These are phyloP conservation scores for Leptomonas pyrrhocoris DNA, from an alignment of 208 protist species.

Conservation along the genomic window DNA sequence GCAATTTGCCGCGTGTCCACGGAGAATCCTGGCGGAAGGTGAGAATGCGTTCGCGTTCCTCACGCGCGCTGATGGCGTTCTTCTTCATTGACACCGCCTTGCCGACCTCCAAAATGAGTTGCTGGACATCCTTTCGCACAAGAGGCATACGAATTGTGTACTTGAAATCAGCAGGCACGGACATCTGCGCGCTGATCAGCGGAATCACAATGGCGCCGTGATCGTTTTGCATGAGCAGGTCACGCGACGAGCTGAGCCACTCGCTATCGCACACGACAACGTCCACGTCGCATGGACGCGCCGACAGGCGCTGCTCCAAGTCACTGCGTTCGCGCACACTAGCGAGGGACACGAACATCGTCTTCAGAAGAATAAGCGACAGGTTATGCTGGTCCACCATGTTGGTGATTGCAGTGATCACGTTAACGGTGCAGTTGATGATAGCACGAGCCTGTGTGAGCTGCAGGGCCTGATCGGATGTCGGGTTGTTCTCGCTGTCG, in stretches of 20 bases:
- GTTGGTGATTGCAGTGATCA: slow-evolving; percentile 83
- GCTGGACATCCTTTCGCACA: slow-evolving; percentile 68
- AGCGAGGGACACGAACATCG: slow-evolving; percentile 89
- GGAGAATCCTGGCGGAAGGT: slow-evolving; percentile 89
- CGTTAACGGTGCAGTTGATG: slow-evolving; percentile 90
- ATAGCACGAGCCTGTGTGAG: slow-evolving; percentile 78
- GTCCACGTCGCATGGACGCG: slow-evolving; percentile 79
- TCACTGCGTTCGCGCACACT: slow-evolving; percentile 75
- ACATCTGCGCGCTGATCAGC: slow-evolving; percentile 45
- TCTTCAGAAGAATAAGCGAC: slow-evolving; percentile 87
- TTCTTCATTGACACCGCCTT: slow-evolving; percentile 82
- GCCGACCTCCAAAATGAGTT: slow-evolving; percentile 80
- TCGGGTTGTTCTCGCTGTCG: slow-evolving; percentile 33
- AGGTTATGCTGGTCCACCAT: slow-evolving; percentile 91
- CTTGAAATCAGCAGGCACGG: slow-evolving; percentile 56
- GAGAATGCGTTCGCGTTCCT: slow-evolving; percentile 88
- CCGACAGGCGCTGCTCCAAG: slow-evolving; percentile 72
- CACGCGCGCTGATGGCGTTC: slow-evolving; percentile 75
- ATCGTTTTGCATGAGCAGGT: slow-evolving; percentile 63
- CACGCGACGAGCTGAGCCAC: slow-evolving; percentile 75
- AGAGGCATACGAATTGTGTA: slow-evolving; percentile 79
- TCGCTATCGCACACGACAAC: slow-evolving; percentile 87
- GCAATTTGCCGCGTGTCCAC: slow-evolving; percentile 88
- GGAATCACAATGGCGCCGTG: slow-evolving; percentile 82
- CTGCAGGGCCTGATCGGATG: slow-evolving; percentile 49